phyloP scores from a whole-genome alignment of 108 stramenopile species.

The Parietichytrium sp. region DNA sequence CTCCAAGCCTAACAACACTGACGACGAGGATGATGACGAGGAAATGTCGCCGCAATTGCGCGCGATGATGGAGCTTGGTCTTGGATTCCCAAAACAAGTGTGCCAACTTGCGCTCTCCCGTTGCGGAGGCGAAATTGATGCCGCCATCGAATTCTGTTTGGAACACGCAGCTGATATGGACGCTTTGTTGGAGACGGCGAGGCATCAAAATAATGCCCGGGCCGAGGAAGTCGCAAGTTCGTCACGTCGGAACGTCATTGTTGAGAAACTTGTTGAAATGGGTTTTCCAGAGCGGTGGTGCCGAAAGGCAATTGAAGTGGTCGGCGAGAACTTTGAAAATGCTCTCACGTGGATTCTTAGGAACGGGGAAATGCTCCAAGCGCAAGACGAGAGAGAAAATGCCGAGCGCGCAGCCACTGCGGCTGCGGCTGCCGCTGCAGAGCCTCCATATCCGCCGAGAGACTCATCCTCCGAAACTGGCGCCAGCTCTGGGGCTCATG shows the following conservation, averaged over 20 bases:
- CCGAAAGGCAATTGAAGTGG: conserved; percentile 79
- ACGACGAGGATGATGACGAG: conserved; percentile 24
- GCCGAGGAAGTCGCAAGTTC: conserved; percentile 9
- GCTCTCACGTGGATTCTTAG: conserved; percentile 92
- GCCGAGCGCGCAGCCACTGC: conserved; percentile 62
- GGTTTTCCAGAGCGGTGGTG: conserved; percentile 92
- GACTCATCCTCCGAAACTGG: too few species aligned
- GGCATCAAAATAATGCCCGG: conserved; percentile 44
- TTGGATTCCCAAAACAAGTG: conserved; percentile 62
- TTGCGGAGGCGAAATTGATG: conserved; percentile 84
- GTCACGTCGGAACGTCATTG: conserved; percentile 56
- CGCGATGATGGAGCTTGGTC: conserved; percentile 52
- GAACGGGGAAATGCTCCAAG: conserved; percentile 77
- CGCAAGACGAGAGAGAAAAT: conserved; percentile 48
- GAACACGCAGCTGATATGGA: conserved; percentile 90
- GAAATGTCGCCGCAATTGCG: background rate
- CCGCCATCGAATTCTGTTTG: conserved; percentile 89
- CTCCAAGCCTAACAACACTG: too few species aligned
- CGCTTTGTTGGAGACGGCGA: conserved; percentile 69
- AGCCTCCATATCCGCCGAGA: too few species aligned
- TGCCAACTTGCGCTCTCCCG: conserved; percentile 73
- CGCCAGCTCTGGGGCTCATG: too few species aligned
- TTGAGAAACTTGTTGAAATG: conserved; percentile 89
- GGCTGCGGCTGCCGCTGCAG: too few species aligned
- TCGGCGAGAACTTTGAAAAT: conserved; percentile 85